Base-by-base conservation (phyloP, 163 green algal genomes). In the Scenedesmus sp. region DNA sequence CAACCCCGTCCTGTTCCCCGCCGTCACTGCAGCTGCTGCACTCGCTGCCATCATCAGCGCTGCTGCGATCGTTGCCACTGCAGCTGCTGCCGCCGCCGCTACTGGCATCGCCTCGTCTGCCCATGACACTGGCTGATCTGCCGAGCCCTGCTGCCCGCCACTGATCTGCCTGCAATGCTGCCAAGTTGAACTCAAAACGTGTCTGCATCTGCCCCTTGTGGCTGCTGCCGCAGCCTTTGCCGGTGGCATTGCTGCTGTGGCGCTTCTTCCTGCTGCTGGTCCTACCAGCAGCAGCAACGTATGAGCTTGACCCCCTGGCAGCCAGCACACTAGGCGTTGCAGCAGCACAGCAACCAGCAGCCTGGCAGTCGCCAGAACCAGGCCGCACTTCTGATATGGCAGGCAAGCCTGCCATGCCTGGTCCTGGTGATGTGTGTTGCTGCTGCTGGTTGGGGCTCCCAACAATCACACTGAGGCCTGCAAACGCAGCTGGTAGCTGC, bases 401-500 rank as follows among this genome's bases (percentile, higher is more conserved):
- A 37, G 46, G 81, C n/a, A 70, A 30, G 40, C 65, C 65, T 22
- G 65, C 1, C 9, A 30, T 40, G 30, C 65, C 30, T 37, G 9
- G 6, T 76, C 0, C 30, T 70, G 53, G 18, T 68, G 16, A 33
- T 43, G 12, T 30, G 5, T 13, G 10, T 12, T 56, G n/a, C 82
- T 76, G 49, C 51, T 87, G 82, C 35, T 79, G 82, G 44, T 49
- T 30, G 1, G 82, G 12, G 15, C 20, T n/a, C 9, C 49, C 46
- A 46, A 59, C 24, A 13, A n/a, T 33, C 4, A 79, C 5, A n/a
- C 51, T 87, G 20, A 87, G 35, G 16, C 35, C 35, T 33, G 53
- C n/a, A 30, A 79, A 79, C 10, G 53, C 82, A 78, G 49, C 53
- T 22, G 82, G 53, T 24, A 87, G 53, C 53, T 87, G 82, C 51